Conservation (phyloP, 768 basidiomycete genomes). For the Rhizopogon vesiculosus region DNA sequence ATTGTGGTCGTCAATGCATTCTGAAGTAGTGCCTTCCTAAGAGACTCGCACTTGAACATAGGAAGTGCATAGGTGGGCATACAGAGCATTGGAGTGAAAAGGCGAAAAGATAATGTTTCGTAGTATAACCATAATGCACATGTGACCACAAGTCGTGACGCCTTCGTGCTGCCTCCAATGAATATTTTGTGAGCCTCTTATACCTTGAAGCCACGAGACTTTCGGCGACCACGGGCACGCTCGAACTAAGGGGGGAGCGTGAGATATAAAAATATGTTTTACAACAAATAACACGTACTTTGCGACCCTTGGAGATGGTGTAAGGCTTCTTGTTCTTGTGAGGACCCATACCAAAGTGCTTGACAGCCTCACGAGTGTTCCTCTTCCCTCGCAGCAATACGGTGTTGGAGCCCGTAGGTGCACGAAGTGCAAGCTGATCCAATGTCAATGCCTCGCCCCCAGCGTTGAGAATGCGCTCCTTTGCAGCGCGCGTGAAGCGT, state of each 20-base stretch:
- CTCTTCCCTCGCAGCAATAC: conserved; percentile 88
- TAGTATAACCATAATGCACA: conserved; percentile 30
- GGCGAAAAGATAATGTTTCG: conserved; percentile 15
- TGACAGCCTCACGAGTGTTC: conserved; percentile 91
- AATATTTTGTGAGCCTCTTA: conserved; percentile 43
- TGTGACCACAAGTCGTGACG: conserved; percentile 16
- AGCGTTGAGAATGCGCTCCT: conserved; percentile 91
- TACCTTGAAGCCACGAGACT: conserved; percentile 96
- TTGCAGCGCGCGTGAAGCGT: conserved; percentile 88
- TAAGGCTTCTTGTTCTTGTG: conserved; percentile 99
- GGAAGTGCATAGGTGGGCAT: conserved; percentile 22
- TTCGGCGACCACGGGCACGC: conserved; percentile 97
- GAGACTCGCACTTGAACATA: conserved; percentile 9
- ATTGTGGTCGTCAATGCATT: neutral
- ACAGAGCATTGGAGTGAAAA: conserved; percentile 15
- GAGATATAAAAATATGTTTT: neutral
- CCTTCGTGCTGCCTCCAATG: conserved; percentile 21
- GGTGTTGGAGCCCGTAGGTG: conserved; percentile 94
- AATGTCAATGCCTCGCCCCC: conserved; percentile 94
- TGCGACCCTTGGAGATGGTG: conserved; percentile 94
- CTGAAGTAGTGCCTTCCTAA: neutral
- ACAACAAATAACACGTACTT: conserved; percentile 40
- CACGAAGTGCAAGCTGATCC: conserved; percentile 92
- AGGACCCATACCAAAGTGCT: conserved; percentile 98
- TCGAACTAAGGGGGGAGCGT: conserved; percentile 63